These are phyloP conservation scores for Aspergillus pseudoglaucus DNA, from an alignment of 2,329 filamentous ascomycete genomes.

Conservation along the genomic window DNA sequence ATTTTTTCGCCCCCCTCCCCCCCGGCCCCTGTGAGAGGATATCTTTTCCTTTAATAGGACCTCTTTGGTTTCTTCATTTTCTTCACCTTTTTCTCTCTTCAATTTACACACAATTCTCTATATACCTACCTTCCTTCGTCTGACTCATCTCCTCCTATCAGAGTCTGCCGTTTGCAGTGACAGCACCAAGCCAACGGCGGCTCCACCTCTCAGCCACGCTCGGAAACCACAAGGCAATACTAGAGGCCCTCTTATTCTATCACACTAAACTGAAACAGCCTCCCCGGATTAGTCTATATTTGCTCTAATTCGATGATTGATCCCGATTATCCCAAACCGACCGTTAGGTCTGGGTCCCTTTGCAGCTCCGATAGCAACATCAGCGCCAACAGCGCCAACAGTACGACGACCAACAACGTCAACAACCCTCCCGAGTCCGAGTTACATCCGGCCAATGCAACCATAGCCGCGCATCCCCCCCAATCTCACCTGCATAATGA, in stretches of 20 bases:
- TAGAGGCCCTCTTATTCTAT: too few relatives aligned
- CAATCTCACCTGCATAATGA: conserved; percentile 13
- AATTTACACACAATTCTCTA: neutral
- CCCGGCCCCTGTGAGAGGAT: neutral
- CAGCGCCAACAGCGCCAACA: too few relatives aligned
- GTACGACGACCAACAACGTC: neutral
- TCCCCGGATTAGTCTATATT: too few relatives aligned
- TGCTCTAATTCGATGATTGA: conserved; percentile 18
- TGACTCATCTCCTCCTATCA: neutral
- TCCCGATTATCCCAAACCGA: conserved; percentile 15
- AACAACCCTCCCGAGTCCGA: conserved; percentile 3
- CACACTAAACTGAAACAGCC: too few relatives aligned
- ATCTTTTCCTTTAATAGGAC: neutral
- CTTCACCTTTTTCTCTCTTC: neutral
- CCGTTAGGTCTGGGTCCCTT: conserved; percentile 18
- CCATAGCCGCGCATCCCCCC: neutral
- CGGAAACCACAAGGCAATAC: too few relatives aligned
- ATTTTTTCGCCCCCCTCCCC: too few relatives aligned
- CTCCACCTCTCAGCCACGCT: neutral
- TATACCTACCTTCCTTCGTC: neutral
- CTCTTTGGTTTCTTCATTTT: neutral
- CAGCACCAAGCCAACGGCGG: too few relatives aligned
- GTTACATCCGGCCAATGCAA: conserved; percentile 15
- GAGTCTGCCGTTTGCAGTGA: too few relatives aligned
- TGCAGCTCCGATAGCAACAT: neutral